Conservation (phyloP, 345 rosid genomes). For the Camelina hispida region DNA sequence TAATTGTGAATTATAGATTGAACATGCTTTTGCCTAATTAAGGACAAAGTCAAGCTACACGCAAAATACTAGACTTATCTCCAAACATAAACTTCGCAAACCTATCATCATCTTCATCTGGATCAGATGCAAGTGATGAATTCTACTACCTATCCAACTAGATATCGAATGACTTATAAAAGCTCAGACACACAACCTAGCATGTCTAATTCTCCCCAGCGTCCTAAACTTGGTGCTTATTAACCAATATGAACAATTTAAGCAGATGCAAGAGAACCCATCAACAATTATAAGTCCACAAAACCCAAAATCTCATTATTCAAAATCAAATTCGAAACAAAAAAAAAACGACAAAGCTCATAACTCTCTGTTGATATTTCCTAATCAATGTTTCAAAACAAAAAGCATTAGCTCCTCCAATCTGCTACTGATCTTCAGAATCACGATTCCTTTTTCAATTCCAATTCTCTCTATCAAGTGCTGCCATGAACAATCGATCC, state of each 20-base stretch:
- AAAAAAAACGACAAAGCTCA: neutral
- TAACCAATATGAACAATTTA: conserved; percentile 1
- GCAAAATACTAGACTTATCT: neutral
- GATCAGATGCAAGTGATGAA: neutral
- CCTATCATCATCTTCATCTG: neutral
- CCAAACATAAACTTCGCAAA: neutral
- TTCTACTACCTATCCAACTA: neutral
- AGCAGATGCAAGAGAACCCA: conserved; percentile 1
- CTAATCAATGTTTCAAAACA: too few species aligned
- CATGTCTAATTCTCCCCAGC: neutral
- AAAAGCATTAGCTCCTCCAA: neutral
- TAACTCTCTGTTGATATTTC: neutral
- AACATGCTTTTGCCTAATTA: neutral
- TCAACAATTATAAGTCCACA: neutral
- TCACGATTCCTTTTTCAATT: neutral
- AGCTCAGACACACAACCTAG: neutral
- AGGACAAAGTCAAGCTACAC: neutral
- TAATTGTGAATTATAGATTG: neutral
- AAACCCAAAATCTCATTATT: conserved; percentile 21
- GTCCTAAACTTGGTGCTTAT: neutral
- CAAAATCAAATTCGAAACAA: neutral
- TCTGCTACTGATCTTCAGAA: neutral
- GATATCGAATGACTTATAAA: neutral
- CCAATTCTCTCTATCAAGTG: conserved; percentile 37
- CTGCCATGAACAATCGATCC: conserved; percentile 66